Evolutionary conservation across 2,329 filamentous ascomycete genomes (phyloP).

Genomic region (Epicoccum sorghinum): DNA sequence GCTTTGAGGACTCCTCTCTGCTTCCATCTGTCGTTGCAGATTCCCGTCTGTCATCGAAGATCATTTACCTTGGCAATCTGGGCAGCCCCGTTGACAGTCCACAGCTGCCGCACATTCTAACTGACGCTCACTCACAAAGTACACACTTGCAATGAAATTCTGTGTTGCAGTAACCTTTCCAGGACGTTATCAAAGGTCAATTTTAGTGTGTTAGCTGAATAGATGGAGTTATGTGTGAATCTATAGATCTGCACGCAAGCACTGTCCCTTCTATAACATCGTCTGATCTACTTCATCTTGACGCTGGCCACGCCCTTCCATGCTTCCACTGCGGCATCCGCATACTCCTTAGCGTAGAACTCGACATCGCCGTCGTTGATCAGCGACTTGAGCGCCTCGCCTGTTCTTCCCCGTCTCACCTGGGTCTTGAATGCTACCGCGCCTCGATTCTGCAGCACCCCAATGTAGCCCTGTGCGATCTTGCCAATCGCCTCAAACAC

Average conservation of each 20-base stretch:
- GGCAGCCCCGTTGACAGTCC: too few relatives aligned
- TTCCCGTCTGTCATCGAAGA: too few relatives aligned
- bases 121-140: too few relatives aligned
- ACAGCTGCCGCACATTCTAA: too few relatives aligned
- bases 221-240: too few relatives aligned
- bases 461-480: slow-evolving; percentile 26
- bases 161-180: too few relatives aligned
- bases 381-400: slow-evolving; percentile 26
- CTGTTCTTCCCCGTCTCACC: slow-evolving; percentile 30
- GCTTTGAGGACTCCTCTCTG: too few relatives aligned
- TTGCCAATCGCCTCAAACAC: slow-evolving; percentile 24
- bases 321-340: slow-evolving; percentile 40
- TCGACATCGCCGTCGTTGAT: slow-evolving; percentile 32
- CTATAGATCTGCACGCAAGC: background rate
- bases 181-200: too few relatives aligned
- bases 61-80: too few relatives aligned
- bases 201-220: too few relatives aligned
- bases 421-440: slow-evolving; percentile 28
- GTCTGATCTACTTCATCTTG: slow-evolving; percentile 37
- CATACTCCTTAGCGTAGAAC: slow-evolving; percentile 37
- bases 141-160: too few relatives aligned
- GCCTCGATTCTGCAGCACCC: slow-evolving; percentile 28
- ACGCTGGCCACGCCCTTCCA: slow-evolving; percentile 41
- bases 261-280: background rate
- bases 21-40: too few relatives aligned